Conservation (phyloP, 805 yeast genomes). For the Torulaspora quercuum region DNA sequence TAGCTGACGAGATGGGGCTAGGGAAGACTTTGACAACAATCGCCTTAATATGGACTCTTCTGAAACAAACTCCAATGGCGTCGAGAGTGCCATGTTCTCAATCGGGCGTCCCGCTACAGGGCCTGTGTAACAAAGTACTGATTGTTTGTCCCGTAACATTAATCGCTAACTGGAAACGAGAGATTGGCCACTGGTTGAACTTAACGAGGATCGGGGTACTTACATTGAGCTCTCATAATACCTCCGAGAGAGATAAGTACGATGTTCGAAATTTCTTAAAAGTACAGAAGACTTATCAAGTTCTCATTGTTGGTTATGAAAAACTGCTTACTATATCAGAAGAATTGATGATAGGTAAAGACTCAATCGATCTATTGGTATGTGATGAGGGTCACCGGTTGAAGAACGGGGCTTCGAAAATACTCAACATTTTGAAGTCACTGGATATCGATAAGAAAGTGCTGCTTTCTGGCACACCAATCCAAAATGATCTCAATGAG, state of each 20-base stretch:
- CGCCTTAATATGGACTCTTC: constrained; percentile 74
- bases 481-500: constrained; percentile 86
- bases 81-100: constrained; percentile 35
- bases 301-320: constrained; percentile 85
- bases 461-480: constrained; percentile 83
- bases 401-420: constrained; percentile 70
- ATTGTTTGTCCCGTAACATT: constrained; percentile 91
- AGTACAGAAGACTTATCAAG: constrained; percentile 68
- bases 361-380: constrained; percentile 61
- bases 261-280: constrained; percentile 59
- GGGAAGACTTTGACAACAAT: constrained; percentile 90
- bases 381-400: constrained; percentile 96
- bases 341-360: constrained; percentile 44
- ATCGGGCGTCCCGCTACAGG: constrained; percentile 35
- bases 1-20: constrained; percentile 98
- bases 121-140: constrained; percentile 53
- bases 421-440: constrained; percentile 56
- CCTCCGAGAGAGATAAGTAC: constrained; percentile 51
- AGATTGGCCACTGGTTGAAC: constrained; percentile 87
- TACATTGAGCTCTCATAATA: constrained; percentile 49
- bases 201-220: constrained; percentile 61
- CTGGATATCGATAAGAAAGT: constrained; percentile 56
- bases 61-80: constrained; percentile 58
- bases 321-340: constrained; percentile 55
- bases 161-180: constrained; percentile 81